Evolutionary conservation across 177 flowering plant species (phyloP).

Genomic region (Vitis hybrid): DNA sequence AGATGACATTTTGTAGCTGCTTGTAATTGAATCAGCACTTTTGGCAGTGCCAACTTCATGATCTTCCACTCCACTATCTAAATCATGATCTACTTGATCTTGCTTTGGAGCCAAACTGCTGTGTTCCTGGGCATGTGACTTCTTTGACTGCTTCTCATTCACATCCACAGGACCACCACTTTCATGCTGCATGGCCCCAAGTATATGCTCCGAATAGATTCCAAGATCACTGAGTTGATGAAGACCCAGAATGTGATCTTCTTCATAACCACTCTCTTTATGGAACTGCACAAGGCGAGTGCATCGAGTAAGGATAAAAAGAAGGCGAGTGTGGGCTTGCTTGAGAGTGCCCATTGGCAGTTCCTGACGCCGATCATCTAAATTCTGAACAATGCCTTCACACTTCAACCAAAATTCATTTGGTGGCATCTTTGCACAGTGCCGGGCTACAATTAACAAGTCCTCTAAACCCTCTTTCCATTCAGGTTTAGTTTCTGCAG

Average conservation of each 20-base stretch:
- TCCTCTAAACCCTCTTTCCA: constrained; percentile 81
- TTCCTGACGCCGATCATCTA: constrained; percentile 94
- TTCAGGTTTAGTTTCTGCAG: constrained; percentile 55
- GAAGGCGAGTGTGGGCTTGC: constrained; percentile 83
- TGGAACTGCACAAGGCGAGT: constrained; percentile 92
- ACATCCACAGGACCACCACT: constrained; percentile 28
- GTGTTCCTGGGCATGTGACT: constrained; percentile 33
- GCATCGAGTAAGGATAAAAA: constrained; percentile 94
- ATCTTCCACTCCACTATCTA: constrained; percentile 29
- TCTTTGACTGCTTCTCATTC: constrained; percentile 36
- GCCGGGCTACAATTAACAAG: constrained; percentile 66
- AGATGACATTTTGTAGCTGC: constrained; percentile 82
- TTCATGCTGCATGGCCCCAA: constrained; percentile 28
- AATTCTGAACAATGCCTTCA: constrained; percentile 83
- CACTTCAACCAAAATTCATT: constrained; percentile 92
- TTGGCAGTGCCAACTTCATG: constrained; percentile 62
- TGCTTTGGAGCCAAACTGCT: constrained; percentile 25
- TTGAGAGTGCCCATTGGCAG: constrained; percentile 77
- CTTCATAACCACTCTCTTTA: constrained; percentile 83
- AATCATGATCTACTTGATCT: constrained; percentile 31
- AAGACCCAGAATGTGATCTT: constrained; percentile 66
- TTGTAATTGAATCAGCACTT: constrained; percentile 65
- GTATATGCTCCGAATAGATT: constrained; percentile 60
- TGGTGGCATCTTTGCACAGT: constrained; percentile 82
- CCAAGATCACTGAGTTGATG: constrained; percentile 96